These are phyloP conservation scores for Mollisia scopiformis DNA, from an alignment of 2,329 filamentous ascomycete genomes.

Conservation along the genomic window DNA sequence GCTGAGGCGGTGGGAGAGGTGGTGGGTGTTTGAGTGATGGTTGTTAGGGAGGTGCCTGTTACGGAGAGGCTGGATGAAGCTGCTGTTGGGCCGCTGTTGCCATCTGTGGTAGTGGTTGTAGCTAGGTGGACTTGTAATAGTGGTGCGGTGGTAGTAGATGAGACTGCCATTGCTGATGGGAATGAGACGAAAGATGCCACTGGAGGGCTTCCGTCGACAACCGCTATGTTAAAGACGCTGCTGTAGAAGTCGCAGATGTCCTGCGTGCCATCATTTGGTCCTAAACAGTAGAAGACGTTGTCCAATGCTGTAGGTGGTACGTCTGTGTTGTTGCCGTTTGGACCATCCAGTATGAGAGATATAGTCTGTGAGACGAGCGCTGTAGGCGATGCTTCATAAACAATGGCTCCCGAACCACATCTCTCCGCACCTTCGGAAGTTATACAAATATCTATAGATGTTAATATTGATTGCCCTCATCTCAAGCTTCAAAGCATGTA, in stretches of 20 bases:
- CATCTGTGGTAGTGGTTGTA: not conserved
- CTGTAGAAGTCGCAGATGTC: constrained; percentile 5
- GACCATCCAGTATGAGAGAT: not conserved
- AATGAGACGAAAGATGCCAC: not conserved
- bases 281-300: constrained; percentile 10
- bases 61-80: not conserved
- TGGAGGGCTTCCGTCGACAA: not conserved
- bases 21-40: constrained; percentile 2
- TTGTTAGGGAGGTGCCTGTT: not conserved
- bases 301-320: not conserved
- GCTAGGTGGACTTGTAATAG: not conserved
- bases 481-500: not conserved
- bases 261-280: not conserved
- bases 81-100: not conserved
- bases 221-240: not conserved
- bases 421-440: no score
- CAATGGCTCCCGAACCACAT: no score
- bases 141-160: not conserved
- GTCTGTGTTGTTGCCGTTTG: not conserved
- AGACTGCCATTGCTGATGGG: not conserved
- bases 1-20: not conserved
- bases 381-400: not conserved
- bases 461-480: not conserved
- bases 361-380: no score
- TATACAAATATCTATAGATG: not conserved